Base-by-base conservation (phyloP, 495 filamentous ascomycete genomes). In the Aspergillus homomorphus region DNA sequence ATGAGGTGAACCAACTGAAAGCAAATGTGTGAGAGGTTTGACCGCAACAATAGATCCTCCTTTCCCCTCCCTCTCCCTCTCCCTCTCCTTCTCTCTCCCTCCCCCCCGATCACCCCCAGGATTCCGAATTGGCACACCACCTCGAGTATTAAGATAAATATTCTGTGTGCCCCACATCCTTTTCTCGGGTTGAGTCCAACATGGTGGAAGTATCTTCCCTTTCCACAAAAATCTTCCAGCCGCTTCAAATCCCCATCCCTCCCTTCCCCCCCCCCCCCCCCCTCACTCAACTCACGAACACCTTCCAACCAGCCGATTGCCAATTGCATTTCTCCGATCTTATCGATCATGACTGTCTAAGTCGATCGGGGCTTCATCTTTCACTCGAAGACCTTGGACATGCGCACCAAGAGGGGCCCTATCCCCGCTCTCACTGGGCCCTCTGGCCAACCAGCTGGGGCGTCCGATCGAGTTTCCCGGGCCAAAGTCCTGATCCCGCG, bases 401-500 rank as follows among this genome's bases (percentile, higher is more conserved):
- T 38, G 33, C 33, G 33, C 33, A 38, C 33, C 33, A 38, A 38
- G 33, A 38, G 33, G 33, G 33, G 33, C 33, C 33, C 33, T 38
- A 38, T 38, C 33, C 33, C 33, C 33, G 33, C 33, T 38, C 33
- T 38, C 33, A 38, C 33, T 38, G 33, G 45, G 19, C 45, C 18
- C 45, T 46, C 45, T 23, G 18, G 19, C 45, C 45, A 46, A 23
- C 45, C 21, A 50, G 22, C 22, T 26, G 21, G 46, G 46, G 21
- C 22, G 46, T 18, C 48, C 24, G 48, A 51, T 28, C 22, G 21
- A n/a, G 21, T 24, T 18, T 14, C 46, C 46, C 9, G 19, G 15
- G 48, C 23, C 48, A 51, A 51, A 28, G 22, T 51, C 15, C 48
- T 51, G 23, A 51, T 51, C 23, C 24, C 48, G 15, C 48, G 48